Evolutionary conservation across 2,329 filamentous ascomycete genomes (phyloP).

Genomic region (Colletotrichum tabaci): DNA sequence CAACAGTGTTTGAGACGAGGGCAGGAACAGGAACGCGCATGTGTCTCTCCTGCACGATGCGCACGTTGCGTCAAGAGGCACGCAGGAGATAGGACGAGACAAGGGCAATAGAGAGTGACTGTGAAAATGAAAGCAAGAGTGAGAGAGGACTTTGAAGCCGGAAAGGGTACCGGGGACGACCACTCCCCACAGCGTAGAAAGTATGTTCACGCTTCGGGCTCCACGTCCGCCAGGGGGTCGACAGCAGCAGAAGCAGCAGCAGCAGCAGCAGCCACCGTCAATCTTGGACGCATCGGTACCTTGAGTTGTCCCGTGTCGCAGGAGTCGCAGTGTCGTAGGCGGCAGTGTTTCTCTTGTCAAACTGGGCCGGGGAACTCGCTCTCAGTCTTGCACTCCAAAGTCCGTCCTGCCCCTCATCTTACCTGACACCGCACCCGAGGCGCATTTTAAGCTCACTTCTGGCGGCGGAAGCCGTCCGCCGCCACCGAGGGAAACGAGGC

Average conservation of each 20-base stretch:
- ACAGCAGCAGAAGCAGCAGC: not conserved
- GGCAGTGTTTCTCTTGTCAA: not conserved
- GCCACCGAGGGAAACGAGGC: slow-evolving; percentile 16
- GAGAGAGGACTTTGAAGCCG: not conserved
- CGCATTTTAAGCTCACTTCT: slow-evolving; percentile 8
- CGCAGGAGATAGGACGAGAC: slow-evolving; percentile 1
- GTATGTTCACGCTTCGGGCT: slow-evolving; percentile 7
- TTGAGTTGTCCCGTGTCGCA: slow-evolving; percentile 29
- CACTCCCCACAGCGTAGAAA: slow-evolving; percentile 25
- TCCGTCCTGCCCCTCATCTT: not conserved
- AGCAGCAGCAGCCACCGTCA: slow-evolving; percentile 20
- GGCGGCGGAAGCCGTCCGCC: slow-evolving; percentile 11
- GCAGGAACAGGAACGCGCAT: slow-evolving; percentile 33
- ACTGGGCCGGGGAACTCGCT: too few relatives aligned
- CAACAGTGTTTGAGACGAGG: slow-evolving; percentile 26
- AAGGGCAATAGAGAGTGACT: too few relatives aligned
- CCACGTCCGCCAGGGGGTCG: not conserved
- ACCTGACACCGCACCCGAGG: not conserved
- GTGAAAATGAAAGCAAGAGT: not conserved
- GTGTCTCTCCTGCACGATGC: slow-evolving; percentile 23
- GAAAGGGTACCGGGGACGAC: not conserved
- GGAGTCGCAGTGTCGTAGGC: not conserved
- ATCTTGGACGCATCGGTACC: slow-evolving; percentile 27
- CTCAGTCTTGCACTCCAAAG: not conserved
- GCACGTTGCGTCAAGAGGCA: slow-evolving; percentile 15